Percentiles rank a stretch among this genome's conserved stretches.
Evolutionary conservation across 768 basidiomycete genomes (phyloP).

Genomic region (Cubamyces sp.): DNA sequence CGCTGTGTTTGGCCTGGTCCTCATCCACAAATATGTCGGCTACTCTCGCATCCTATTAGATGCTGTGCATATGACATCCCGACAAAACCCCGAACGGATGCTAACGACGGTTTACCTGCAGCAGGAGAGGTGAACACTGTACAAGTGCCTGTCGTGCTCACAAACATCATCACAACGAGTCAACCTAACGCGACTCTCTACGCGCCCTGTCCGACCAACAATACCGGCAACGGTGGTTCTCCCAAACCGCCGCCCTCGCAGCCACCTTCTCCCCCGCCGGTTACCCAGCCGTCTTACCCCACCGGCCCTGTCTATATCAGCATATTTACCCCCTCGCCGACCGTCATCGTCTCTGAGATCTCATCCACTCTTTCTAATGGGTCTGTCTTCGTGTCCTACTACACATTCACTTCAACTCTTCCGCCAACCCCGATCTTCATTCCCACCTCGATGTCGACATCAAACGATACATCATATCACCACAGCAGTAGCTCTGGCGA

Average conservation of each 20-base stretch:
- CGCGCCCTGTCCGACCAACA: conserved; percentile 37
- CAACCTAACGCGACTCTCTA: conserved; percentile 45
- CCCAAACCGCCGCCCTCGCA: background rate
- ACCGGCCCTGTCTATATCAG: conserved; percentile 11
- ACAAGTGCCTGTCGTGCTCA: conserved; percentile 46
- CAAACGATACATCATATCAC: conserved; percentile 10
- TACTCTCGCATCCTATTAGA: background rate
- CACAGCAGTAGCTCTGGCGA: conserved; percentile 27
- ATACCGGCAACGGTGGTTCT: conserved; percentile 12
- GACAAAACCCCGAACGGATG: background rate
- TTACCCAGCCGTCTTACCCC: conserved; percentile 1
- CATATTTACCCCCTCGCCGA: conserved; percentile 36
- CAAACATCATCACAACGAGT: conserved; percentile 38
- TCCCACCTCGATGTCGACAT: conserved; percentile 22
- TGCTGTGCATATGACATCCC: no score
- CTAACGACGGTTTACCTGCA: background rate
- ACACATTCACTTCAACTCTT: conserved; percentile 44
- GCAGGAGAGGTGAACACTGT: conserved; percentile 37
- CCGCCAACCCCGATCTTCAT: conserved; percentile 36
- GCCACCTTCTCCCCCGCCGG: background rate
- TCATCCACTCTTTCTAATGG: conserved; percentile 48
- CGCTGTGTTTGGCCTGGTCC: background rate
- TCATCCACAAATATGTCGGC: background rate
- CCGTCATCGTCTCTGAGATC: conserved; percentile 36
- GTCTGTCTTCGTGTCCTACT: conserved; percentile 39